Evolutionary conservation across 345 rosid genomes (phyloP).

Genomic region (Raphanus raphanistrum): DNA sequence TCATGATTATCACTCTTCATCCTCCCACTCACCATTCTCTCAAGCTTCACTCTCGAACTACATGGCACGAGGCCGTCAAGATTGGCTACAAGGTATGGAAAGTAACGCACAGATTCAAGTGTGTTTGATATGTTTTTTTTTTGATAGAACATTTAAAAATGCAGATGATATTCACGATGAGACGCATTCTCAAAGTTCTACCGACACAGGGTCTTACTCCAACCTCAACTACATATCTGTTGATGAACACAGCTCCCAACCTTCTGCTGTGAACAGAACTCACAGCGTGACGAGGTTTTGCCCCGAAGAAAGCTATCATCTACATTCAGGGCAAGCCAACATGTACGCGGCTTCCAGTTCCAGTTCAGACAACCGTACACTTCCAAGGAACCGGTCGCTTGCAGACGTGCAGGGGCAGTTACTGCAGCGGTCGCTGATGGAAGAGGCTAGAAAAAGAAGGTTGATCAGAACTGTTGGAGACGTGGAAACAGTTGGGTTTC

Average conservation of each 20-base stretch:
- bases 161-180: conserved; percentile 72
- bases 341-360: conserved; percentile 46
- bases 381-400: conserved; percentile 65
- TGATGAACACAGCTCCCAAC: conserved; percentile 48
- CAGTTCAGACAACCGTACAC: conserved; percentile 39
- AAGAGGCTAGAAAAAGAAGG: conserved; percentile 65
- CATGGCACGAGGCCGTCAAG: conserved; percentile 37
- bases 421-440: conserved; percentile 55
- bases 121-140: conserved; percentile 21
- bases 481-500: conserved; percentile 72
- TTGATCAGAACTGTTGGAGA: conserved; percentile 72
- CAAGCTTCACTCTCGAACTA: conserved; percentile 53
- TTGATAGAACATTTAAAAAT: conserved; percentile 25
- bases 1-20: conserved; percentile 38
- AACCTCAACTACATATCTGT: conserved; percentile 51
- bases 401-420: conserved; percentile 66
- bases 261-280: conserved; percentile 27
- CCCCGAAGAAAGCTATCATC: conserved; percentile 45
- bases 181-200: conserved; percentile 65
- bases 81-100: conserved; percentile 56
- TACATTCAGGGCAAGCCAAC: conserved; percentile 36
- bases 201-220: conserved; percentile 60
- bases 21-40: conserved; percentile 61
- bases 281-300: conserved; percentile 57
- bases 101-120: neutral